A percentile compares a stretch with the other conserved stretches of the same genome.
Conservation (phyloP, 306 rosid species). For the Dalbergia cochinchinensis region DNA sequence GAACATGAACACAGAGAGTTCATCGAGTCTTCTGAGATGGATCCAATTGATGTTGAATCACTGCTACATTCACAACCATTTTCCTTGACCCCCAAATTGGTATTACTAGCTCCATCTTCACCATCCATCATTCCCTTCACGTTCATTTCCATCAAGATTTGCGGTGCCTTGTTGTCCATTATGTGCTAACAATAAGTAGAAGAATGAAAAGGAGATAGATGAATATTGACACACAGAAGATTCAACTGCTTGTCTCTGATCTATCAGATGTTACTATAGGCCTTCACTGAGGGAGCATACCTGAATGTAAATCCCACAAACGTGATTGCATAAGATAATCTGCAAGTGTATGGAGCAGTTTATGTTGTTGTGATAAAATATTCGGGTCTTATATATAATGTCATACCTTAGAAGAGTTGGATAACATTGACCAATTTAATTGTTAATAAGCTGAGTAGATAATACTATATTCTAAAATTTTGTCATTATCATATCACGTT, state of each 20-base stretch:
- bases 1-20: constrained; percentile 62
- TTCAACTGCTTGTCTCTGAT: constrained; percentile 12
- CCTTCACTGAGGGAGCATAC: constrained; percentile 16
- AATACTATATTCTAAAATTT: constrained; percentile 37
- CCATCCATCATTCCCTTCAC: constrained; percentile 39
- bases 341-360: constrained; percentile 13
- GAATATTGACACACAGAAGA: not conserved
- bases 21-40: constrained; percentile 56
- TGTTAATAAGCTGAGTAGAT: not conserved
- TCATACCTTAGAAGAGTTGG: not conserved
- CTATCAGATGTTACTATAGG: not conserved
- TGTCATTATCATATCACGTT: constrained; percentile 55
- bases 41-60: constrained; percentile 60
- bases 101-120: constrained; percentile 20
- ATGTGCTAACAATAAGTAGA: constrained; percentile 16
- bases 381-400: constrained; percentile 12
- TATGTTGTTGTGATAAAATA: constrained; percentile 12
- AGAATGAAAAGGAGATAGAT: not conserved
- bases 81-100: constrained; percentile 53
- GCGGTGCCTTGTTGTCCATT: constrained; percentile 38
- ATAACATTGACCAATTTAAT: constrained; percentile 42
- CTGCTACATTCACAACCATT: constrained; percentile 39
- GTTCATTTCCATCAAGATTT: constrained; percentile 28
- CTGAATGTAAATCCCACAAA: not conserved
- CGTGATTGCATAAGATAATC: constrained; percentile 1